Evolutionary conservation across 2,329 filamentous ascomycete genomes (phyloP).

Genomic region (Macrophomina pseudophaseolina): DNA sequence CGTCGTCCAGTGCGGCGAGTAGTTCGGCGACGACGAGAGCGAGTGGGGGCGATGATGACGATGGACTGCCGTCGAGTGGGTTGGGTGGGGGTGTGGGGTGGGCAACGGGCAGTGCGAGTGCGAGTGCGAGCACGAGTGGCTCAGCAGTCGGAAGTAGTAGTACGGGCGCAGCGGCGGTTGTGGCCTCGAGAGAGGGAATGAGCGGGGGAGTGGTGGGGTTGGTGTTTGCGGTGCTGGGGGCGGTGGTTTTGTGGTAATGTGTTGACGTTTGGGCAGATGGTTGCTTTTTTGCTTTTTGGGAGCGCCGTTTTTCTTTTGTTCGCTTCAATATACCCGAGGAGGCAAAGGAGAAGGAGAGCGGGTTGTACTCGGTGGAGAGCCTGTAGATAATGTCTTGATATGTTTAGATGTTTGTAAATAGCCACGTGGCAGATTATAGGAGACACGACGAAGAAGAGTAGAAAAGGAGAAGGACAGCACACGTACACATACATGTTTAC

Average conservation of each 20-base stretch:
- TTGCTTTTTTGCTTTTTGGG: neutral
- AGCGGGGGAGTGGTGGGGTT: neutral
- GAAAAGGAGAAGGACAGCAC: too few species aligned
- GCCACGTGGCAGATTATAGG: neutral
- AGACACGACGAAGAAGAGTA: neutral
- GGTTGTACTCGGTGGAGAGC: neutral
- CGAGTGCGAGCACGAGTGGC: neutral
- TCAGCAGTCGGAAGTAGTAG: too few species aligned
- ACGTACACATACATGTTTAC: neutral
- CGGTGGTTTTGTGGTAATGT: neutral
- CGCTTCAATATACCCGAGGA: constrained; percentile 3
- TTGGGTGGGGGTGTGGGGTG: constrained; percentile 3
- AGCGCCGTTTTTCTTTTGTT: neutral
- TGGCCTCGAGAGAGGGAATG: neutral
- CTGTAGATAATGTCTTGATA: constrained; percentile 14
- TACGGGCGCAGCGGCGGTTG: neutral
- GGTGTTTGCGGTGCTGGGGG: neutral
- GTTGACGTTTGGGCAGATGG: neutral
- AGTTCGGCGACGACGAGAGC: constrained; percentile 7
- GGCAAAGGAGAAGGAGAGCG: too few species aligned
- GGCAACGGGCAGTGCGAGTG: neutral
- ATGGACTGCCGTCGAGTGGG: neutral
- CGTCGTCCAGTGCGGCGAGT: neutral
- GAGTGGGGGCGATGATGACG: neutral
- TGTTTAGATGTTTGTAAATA: neutral